phyloP scores from a whole-genome alignment of 352 stramenopile species.

The Globisporangium polare region DNA sequence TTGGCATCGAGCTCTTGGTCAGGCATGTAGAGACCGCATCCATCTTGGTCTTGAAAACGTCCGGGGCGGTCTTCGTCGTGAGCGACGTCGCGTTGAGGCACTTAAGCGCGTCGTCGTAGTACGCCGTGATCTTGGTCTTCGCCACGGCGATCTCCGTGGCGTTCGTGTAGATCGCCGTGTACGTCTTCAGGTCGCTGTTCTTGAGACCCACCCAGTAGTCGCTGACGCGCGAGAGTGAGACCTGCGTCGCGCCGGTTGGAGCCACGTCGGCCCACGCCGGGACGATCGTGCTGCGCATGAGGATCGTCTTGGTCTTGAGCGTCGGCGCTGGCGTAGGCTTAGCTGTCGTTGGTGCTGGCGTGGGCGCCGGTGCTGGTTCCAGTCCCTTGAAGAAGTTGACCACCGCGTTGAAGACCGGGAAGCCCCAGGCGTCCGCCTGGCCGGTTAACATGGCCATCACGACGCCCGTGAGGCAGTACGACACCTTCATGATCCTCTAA shows the following conservation, averaged over 20 bases:
- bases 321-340: neutral
- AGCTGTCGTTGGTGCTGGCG: neutral
- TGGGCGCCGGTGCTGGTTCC: neutral
- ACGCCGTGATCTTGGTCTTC: neutral
- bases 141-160: neutral
- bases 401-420: neutral
- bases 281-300: constrained; percentile 7
- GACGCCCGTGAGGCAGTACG: constrained; percentile 1
- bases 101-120: constrained; percentile 5
- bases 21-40: neutral
- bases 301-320: constrained; percentile 3
- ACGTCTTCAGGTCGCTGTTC: constrained; percentile 3
- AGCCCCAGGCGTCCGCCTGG: constrained; percentile 2
- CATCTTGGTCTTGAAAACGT: constrained; percentile 5
- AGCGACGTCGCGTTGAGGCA: neutral
- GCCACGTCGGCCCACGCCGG: constrained; percentile 10
- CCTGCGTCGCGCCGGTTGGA: neutral
- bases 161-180: neutral
- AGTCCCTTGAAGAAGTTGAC: neutral
- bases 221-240: constrained; percentile 4
- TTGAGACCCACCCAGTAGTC: constrained; percentile 6
- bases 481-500: constrained; percentile 8
- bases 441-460: neutral
- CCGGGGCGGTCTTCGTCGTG: neutral
- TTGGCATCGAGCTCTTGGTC: neutral